These are phyloP conservation scores for Arthrobotrys entomopaga DNA, from an alignment of 2,329 filamentous ascomycete genomes.

Conservation along the genomic window DNA sequence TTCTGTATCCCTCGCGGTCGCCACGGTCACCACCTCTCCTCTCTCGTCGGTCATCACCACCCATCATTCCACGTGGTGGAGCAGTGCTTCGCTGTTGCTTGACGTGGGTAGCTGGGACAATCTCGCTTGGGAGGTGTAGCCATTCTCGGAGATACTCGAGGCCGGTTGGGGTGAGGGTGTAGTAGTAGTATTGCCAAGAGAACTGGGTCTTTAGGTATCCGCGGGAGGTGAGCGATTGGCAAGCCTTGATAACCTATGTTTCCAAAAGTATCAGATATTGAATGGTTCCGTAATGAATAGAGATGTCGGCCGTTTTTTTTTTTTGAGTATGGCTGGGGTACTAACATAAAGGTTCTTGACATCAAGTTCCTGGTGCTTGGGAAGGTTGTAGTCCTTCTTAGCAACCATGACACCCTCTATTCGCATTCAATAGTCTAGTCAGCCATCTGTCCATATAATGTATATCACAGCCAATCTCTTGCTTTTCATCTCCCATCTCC, in stretches of 20 bases:
- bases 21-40: slow-evolving; percentile 74
- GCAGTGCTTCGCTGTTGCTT: slow-evolving; percentile 99
- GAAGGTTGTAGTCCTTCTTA: slow-evolving; percentile 98
- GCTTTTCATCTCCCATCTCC: slow-evolving; percentile 1
- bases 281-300: slow-evolving; percentile 18
- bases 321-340: slow-evolving; percentile 30
- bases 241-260: slow-evolving; percentile 86
- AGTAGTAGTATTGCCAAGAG: slow-evolving; percentile 99
- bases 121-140: slow-evolving; percentile 99
- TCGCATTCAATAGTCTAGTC: slow-evolving; percentile 47
- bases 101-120: slow-evolving; percentile 99
- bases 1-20: slow-evolving; percentile 88
- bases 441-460: slow-evolving; percentile 30
- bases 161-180: slow-evolving; percentile 99
- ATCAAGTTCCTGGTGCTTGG: slow-evolving; percentile 97
- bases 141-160: slow-evolving; percentile 99
- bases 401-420: slow-evolving; percentile 87
- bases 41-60: slow-evolving; percentile 74
- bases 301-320: background rate
- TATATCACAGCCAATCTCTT: slow-evolving; percentile 44
- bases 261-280: slow-evolving; percentile 37
- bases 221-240: slow-evolving; percentile 96
- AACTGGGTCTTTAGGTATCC: slow-evolving; percentile 99
- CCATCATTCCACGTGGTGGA: slow-evolving; percentile 98
- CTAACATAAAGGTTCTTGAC: slow-evolving; percentile 96